Base-by-base conservation (phyloP, 2,329 filamentous ascomycete species). In the Pezicula radicicola region DNA sequence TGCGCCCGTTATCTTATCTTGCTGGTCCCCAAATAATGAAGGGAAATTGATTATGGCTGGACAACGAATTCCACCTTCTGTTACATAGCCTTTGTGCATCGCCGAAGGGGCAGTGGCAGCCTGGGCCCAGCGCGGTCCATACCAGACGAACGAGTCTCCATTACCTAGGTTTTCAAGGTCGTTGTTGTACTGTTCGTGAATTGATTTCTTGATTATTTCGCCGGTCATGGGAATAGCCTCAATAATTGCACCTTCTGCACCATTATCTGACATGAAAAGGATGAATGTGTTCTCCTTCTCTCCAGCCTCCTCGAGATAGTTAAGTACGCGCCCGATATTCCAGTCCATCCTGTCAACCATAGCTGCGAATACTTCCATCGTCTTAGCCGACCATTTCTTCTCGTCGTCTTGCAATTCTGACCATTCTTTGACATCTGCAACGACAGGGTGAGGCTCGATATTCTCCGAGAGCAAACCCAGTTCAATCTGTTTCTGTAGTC, bases 201-300 rank as follows among this genome's bases (percentile, higher is more conserved):
- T 21, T 33, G 50, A 33, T 27, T 51, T 19, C n/a, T 82, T 64
- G 57, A 80, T 47, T 13, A 40, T 28, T 13, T 46, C 53, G 18
- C 46, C 35, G 9, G 49, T 35, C 49, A 83, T 78, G 0, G 81
- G 81, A 49, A 78, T 76, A 4, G 81, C 78, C 59, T 85, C 80
- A 55, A 81, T 80, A 1, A 74, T 74, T 15, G 77, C 78, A 10
- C 81, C 81, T 57, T 84, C 81, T 10, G 81, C 81, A 2, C 81
- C 81, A 55, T 85, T 85, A 66, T 85, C 81, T 1, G 75, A 80
- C 70, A 85, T 78, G 72, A 86, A 85, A 60, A 78, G 75, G 47
- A 87, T 72, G 54, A 85, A 80, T 2, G 83, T 87, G 63, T 85
- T 84, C 55, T 86, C 82, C 1, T 81, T 70, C 61, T 86, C 81